phyloP scores from a whole-genome alignment of 179 eudicot genomes.

The Heliamphora pulchella region DNA sequence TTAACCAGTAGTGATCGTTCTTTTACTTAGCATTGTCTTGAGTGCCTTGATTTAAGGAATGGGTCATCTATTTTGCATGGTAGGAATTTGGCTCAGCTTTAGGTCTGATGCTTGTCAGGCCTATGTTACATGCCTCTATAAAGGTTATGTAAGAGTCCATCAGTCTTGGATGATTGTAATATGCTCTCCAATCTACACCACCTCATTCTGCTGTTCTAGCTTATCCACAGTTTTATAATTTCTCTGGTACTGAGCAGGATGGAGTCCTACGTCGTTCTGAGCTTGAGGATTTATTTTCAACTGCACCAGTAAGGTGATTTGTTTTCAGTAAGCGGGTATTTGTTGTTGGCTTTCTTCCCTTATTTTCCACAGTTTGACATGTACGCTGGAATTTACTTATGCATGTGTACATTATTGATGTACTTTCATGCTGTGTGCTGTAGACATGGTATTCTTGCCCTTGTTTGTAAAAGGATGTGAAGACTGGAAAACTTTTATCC shows the following conservation, averaged over 20 bases:
- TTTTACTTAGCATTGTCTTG: not conserved
- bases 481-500: not conserved
- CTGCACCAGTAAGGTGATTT: conserved; percentile 84
- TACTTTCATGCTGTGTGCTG: not conserved
- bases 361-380: not conserved
- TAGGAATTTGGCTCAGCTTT: not conserved
- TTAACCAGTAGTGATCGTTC: not conserved
- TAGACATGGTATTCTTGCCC: conserved; percentile 1
- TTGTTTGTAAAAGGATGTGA: not conserved
- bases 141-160: not conserved
- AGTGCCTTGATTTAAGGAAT: not conserved
- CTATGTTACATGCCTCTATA: not conserved
- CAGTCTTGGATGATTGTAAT: conserved; percentile 1
- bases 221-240: not conserved
- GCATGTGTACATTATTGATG: not conserved
- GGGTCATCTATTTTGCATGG: conserved; percentile 2
- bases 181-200: not conserved
- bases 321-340: conserved; percentile 7
- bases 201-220: not conserved
- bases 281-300: conserved; percentile 87
- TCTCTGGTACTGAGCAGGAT: conserved; percentile 41
- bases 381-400: not conserved
- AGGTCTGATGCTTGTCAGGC: not conserved
- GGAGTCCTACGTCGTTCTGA: conserved; percentile 56
- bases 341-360: conserved; percentile 9